Evolutionary conservation across 345 rosid species (phyloP).

Genomic region (Sisymbrium altissimum): DNA sequence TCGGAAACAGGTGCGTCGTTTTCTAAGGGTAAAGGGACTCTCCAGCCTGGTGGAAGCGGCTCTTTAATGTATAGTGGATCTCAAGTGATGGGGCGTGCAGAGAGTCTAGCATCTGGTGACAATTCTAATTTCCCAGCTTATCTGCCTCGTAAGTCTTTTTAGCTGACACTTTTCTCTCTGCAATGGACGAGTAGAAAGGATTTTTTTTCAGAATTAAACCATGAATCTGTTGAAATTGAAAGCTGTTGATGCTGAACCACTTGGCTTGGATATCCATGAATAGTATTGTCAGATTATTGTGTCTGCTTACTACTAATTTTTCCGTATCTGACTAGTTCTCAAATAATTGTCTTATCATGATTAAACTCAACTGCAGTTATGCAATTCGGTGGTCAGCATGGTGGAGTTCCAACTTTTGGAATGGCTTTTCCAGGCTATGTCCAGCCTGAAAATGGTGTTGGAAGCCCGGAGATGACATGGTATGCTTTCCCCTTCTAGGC

Average conservation of each 20-base stretch:
- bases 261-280: not conserved
- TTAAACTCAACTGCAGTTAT: conserved; percentile 40
- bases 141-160: conserved; percentile 64
- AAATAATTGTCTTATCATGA: not conserved
- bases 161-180: not conserved
- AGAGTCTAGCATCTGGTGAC: conserved; percentile 59
- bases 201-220: not conserved
- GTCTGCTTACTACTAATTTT: not conserved
- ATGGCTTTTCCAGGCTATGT: conserved; percentile 80
- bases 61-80: conserved; percentile 68
- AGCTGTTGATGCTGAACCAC: not conserved
- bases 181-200: not conserved
- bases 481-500: conserved; percentile 31
- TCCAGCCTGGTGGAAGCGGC: conserved; percentile 64
- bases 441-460: conserved; percentile 72
- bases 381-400: conserved; percentile 96
- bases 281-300: not conserved
- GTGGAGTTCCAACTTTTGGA: conserved; percentile 95
- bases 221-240: not conserved
- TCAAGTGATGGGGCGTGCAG: conserved; percentile 63
- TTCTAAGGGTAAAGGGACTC: conserved; percentile 61
- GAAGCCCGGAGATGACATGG: conserved; percentile 98
- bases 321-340: not conserved
- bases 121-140: conserved; percentile 80
- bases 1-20: conserved; percentile 55